Percentiles rank a stretch among this genome's conserved stretches.
Evolutionary conservation across 371 early-diverging fungal species (phyloP).

Genomic region (Apophysomyces sp.): DNA sequence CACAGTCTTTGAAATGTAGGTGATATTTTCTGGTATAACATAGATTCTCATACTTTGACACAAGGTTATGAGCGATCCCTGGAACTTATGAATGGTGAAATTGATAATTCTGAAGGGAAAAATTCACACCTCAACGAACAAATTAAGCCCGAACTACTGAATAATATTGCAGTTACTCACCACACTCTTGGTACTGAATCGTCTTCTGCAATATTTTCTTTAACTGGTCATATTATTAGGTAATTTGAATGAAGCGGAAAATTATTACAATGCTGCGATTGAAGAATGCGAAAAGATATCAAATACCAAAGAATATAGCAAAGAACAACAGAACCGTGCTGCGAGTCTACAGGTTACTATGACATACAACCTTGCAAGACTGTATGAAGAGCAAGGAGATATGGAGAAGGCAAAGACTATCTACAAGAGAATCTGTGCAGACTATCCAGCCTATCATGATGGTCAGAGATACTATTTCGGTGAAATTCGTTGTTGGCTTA

Average conservation of each 20-base stretch:
- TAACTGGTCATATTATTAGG: background rate
- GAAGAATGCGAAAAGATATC: conserved; percentile 26
- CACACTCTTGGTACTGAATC: conserved; percentile 47
- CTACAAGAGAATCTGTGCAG: conserved; percentile 60
- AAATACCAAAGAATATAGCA: background rate
- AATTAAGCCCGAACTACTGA: conserved; percentile 70
- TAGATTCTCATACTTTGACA: no score
- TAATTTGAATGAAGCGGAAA: conserved; percentile 29
- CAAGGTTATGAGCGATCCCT: conserved; percentile 41
- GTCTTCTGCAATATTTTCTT: background rate
- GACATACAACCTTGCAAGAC: conserved; percentile 82
- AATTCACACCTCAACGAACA: conserved; percentile 18
- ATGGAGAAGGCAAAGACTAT: conserved; percentile 61
- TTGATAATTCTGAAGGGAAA: conserved; percentile 19
- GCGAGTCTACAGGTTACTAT: conserved; percentile 52
- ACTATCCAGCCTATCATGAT: conserved; percentile 75
- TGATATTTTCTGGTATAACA: conserved; percentile 6
- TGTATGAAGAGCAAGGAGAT: conserved; percentile 69
- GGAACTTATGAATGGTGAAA: conserved; percentile 14
- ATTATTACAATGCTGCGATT: conserved; percentile 37
- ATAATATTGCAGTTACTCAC: conserved; percentile 79
- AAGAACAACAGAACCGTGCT: conserved; percentile 6
- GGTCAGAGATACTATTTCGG: conserved; percentile 24
- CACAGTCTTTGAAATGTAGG: conserved; percentile 55
- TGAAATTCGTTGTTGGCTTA: background rate